phyloP scores from a whole-genome alignment of 192 early-diverging fungal species.

The Coemansia sp. region DNA sequence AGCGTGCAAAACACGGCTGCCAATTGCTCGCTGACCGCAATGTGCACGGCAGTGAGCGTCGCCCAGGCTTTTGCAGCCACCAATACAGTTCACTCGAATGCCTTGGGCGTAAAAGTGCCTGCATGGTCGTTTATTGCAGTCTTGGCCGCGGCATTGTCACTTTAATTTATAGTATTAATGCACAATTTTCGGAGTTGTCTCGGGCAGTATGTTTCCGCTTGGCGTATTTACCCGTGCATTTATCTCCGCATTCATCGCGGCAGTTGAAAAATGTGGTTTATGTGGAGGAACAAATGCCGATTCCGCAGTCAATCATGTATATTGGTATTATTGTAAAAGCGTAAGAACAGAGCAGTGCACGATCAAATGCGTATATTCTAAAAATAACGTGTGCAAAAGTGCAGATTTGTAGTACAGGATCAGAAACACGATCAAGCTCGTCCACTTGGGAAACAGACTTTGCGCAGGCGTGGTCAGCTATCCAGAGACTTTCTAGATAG shows the following conservation, averaged over 20 bases:
- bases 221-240: neutral
- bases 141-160: neutral
- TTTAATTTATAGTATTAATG: neutral
- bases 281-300: constrained; percentile 6
- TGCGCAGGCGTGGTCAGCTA: constrained; percentile 1
- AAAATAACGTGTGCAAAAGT: neutral
- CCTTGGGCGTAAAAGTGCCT: neutral
- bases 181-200: constrained; percentile 8
- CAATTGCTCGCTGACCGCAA: constrained; percentile 23
- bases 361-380: neutral
- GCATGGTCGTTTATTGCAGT: neutral
- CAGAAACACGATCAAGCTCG: too few relatives aligned
- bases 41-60: constrained; percentile 10
- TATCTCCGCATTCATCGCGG: neutral
- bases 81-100: neutral
- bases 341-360: neutral
- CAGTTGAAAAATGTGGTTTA: neutral
- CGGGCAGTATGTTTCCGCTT: neutral
- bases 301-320: neutral
- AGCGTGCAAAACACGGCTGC: constrained; percentile 11
- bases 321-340: neutral
- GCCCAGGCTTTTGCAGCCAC: neutral
- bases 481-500: constrained; percentile 1
- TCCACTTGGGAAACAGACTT: neutral
- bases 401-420: neutral